Percentiles rank a stretch among this genome's conserved stretches.
Conservation (phyloP, 2,329 filamentous ascomycete species). For the Nemania sp. region DNA sequence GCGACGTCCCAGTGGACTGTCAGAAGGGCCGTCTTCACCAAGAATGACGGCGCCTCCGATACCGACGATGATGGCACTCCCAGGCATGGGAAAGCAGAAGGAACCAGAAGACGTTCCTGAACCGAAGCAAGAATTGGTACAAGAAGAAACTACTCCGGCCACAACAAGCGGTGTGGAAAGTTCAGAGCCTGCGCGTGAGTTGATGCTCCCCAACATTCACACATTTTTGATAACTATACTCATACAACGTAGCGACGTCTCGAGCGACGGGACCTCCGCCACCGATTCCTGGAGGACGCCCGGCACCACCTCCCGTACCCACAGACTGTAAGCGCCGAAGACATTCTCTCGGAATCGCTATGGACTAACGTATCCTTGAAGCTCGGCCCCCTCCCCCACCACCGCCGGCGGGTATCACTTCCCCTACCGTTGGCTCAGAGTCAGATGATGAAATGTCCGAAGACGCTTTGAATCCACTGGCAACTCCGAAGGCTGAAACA, state of each 20-base stretch:
- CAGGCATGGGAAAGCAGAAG: conserved; percentile 68
- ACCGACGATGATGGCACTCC: conserved; percentile 65
- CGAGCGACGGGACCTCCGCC: conserved; percentile 42
- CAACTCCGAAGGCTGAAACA: conserved; percentile 45
- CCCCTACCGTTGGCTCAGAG: conserved; percentile 77
- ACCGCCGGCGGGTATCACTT: conserved; percentile 57
- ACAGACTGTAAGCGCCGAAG: conserved; percentile 59
- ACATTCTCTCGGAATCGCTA: neutral
- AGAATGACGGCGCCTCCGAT: conserved; percentile 55
- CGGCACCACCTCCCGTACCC: conserved; percentile 61
- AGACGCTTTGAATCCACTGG: conserved; percentile 49
- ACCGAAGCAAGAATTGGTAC: conserved; percentile 49
- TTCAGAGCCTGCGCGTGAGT: conserved; percentile 36
- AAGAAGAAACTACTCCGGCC: conserved; percentile 38
- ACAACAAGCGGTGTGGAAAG: conserved; percentile 36
- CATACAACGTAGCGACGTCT: conserved; percentile 37
- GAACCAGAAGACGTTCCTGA: conserved; percentile 50
- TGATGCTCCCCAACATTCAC: conserved; percentile 17
- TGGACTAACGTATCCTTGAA: conserved; percentile 44
- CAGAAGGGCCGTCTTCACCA: conserved; percentile 47
- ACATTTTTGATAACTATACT: conserved; percentile 25
- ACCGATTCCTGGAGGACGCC: conserved; percentile 54
- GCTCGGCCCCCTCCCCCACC: conserved; percentile 63
- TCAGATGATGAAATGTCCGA: conserved; percentile 85
- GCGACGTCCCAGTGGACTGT: conserved; percentile 48